These are phyloP conservation scores for Populus tomentosa DNA, from an alignment of 441 rosid genomes.

Conservation along the genomic window DNA sequence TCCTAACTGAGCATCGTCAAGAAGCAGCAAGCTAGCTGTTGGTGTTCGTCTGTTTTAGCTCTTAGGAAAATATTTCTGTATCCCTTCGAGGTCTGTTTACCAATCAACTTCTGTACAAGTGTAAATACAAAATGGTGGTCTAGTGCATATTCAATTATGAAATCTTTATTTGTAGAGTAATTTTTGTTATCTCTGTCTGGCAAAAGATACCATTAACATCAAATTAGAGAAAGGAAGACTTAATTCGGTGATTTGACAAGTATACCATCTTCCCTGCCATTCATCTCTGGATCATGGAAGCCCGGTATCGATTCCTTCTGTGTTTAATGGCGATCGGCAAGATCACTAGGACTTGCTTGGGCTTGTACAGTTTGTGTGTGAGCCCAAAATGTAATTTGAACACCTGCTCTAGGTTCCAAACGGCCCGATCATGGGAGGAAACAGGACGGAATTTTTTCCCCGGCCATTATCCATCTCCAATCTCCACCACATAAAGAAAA, in stretches of 20 bases:
- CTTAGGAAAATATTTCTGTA: not conserved
- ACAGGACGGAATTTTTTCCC: not conserved
- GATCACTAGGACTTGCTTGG: too few species aligned
- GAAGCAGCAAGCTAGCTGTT: not conserved
- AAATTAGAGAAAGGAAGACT: not conserved
- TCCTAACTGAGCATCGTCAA: slow-evolving; percentile 30
- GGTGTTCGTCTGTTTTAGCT: not conserved
- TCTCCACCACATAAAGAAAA: slow-evolving; percentile 22
- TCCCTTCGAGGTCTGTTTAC: too few species aligned
- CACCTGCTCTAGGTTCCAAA: not conserved
- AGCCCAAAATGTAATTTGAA: too few species aligned
- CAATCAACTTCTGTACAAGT: not conserved
- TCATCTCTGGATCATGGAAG: not conserved
- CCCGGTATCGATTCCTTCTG: too few species aligned
- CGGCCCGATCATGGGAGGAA: not conserved
- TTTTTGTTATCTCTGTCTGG: not conserved
- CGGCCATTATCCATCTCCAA: not conserved
- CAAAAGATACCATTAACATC: not conserved
- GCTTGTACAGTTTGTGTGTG: too few species aligned
- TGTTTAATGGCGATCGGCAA: too few species aligned
- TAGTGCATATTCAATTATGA: not conserved
- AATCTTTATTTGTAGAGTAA: not conserved
- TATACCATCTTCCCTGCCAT: not conserved
- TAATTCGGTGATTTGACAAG: not conserved
- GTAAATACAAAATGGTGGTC: not conserved